These are phyloP conservation scores for Acanthamoeba polyphaga DNA, from an alignment of 208 protist genomes.

Conservation along the genomic window DNA sequence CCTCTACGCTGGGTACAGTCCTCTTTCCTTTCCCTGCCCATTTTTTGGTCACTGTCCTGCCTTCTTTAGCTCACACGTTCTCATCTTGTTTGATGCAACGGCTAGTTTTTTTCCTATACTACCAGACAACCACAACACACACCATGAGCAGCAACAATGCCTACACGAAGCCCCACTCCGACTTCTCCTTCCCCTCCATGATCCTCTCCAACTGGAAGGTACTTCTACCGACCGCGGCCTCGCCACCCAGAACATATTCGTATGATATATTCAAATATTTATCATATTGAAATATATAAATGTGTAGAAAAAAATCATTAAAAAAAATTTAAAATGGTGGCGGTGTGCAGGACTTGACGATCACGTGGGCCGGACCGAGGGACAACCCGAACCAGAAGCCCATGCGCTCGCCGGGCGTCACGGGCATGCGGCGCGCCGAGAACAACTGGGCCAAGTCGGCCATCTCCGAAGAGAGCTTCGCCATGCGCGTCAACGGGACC, in stretches of 20 bases:
- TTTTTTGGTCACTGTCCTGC: too few species aligned
- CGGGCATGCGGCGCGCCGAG: conserved; percentile 29
- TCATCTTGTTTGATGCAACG: background rate
- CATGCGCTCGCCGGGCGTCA: conserved; percentile 1
- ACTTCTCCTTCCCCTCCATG: conserved; percentile 29
- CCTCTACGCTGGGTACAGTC: too few species aligned
- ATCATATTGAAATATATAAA: background rate
- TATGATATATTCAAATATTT: conserved; percentile 22
- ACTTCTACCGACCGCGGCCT: too few species aligned
- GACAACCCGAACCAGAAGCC: conserved; percentile 25
- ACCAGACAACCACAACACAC: background rate
- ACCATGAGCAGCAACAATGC: background rate
- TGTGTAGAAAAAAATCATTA: background rate
- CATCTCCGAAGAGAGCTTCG: conserved; percentile 6
- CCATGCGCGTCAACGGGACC: background rate
- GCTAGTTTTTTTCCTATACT: background rate
- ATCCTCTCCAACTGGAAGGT: conserved; percentile 52
- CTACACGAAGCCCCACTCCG: conserved; percentile 18
- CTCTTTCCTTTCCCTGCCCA: too few species aligned
- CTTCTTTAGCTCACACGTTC: background rate
- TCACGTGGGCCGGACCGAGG: conserved; percentile 21
- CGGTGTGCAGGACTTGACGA: background rate
- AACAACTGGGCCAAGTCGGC: conserved; percentile 32
- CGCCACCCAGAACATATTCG: too few species aligned
- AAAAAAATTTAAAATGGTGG: background rate